A percentile compares a stretch with the other conserved stretches of the same genome.
Evolutionary conservation across 192 early-diverging fungal genomes (phyloP).

Genomic region (Diversispora eburnea): DNA sequence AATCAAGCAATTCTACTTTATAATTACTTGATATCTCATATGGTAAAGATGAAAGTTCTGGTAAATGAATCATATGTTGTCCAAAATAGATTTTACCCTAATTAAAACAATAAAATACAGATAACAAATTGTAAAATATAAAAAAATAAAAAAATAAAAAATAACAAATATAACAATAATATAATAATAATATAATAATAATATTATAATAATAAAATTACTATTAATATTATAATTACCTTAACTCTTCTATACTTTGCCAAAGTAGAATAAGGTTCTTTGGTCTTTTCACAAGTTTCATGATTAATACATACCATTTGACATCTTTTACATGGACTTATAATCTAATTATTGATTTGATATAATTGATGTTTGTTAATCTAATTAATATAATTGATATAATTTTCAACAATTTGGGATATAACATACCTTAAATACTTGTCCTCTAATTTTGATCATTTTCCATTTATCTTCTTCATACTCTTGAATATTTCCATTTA

Average conservation of each 20-base stretch:
- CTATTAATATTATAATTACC: slow-evolving; percentile 27
- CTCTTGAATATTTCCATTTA: slow-evolving; percentile 40
- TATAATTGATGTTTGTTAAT: too few species aligned
- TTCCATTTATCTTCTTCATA: slow-evolving; percentile 71
- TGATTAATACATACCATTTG: slow-evolving; percentile 75
- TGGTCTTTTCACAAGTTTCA: slow-evolving; percentile 50
- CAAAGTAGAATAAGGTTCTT: slow-evolving; percentile 63
- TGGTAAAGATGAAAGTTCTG: slow-evolving; percentile 39
- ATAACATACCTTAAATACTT: slow-evolving; percentile 49
- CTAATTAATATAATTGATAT: background rate
- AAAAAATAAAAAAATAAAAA: background rate
- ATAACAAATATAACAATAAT: background rate
- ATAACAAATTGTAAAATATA: background rate
- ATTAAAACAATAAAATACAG: background rate
- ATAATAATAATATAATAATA: background rate
- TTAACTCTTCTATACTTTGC: slow-evolving; percentile 41
- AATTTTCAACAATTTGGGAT: background rate
- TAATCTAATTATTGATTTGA: slow-evolving; percentile 29
- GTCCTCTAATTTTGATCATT: slow-evolving; percentile 42
- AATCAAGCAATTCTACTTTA: background rate
- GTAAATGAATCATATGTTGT: slow-evolving; percentile 47
- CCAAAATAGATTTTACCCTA: slow-evolving; percentile 50
- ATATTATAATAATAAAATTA: background rate
- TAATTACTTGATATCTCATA: slow-evolving; percentile 32
- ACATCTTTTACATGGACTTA: slow-evolving; percentile 67